These are phyloP conservation scores for Erodium maritimum DNA, from an alignment of 345 rosid species.

Conservation along the genomic window DNA sequence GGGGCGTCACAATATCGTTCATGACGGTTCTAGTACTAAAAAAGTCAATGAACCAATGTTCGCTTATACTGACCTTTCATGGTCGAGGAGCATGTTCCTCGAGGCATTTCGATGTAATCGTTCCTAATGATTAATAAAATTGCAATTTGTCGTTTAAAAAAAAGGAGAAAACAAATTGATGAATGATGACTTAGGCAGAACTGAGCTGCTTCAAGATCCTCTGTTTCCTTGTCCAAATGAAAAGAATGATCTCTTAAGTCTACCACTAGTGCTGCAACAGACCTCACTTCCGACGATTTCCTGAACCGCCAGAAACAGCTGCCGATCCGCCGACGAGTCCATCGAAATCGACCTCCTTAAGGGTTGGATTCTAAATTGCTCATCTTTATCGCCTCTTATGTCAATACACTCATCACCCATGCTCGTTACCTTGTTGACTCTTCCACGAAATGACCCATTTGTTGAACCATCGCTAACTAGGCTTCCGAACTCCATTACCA, in stretches of 20 bases:
- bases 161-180: constrained; percentile 6
- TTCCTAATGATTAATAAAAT: too few species aligned
- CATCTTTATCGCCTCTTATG: constrained; percentile 35
- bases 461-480: constrained; percentile 9
- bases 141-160: too few species aligned
- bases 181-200: constrained; percentile 24
- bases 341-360: constrained; percentile 77
- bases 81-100: too few species aligned
- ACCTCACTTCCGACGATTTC: constrained; percentile 37
- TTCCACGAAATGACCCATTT: constrained; percentile 19
- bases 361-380: constrained; percentile 44
- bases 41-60: too few species aligned
- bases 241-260: constrained; percentile 56
- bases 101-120: too few species aligned
- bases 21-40: too few species aligned
- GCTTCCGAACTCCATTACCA: constrained; percentile 55
- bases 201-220: constrained; percentile 44
- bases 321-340: constrained; percentile 71
- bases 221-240: constrained; percentile 50
- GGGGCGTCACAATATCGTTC: too few species aligned
- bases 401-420: constrained; percentile 87
- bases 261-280: constrained; percentile 24
- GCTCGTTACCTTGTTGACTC: constrained; percentile 41
- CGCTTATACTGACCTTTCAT: too few species aligned
- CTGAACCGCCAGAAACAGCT: constrained; percentile 47